Percentiles rank a stretch among this genome's conserved stretches.
These are phyloP conservation scores for Gynostemma pentaphyllum DNA, from an alignment of 306 rosid species.

Conservation along the genomic window DNA sequence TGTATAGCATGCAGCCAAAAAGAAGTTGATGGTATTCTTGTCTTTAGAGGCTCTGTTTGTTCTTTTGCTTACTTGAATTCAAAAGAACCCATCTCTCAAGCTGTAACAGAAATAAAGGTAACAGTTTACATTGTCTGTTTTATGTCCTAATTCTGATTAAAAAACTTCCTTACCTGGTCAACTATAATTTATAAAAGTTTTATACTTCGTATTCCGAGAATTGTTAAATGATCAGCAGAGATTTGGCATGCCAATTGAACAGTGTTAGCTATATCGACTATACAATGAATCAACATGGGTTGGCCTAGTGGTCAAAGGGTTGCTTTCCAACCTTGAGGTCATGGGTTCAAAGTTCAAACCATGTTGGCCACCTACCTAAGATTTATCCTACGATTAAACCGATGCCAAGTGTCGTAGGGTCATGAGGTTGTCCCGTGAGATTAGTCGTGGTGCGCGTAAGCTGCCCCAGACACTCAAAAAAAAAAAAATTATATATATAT, in stretches of 20 bases:
- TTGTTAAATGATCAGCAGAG: not conserved
- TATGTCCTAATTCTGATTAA: not conserved
- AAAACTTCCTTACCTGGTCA: not conserved
- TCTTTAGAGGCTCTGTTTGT: constrained; percentile 58
- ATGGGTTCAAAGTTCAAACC: too few relatives aligned
- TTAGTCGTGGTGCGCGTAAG: too few relatives aligned
- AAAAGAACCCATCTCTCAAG: constrained; percentile 71
- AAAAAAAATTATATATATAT: too few relatives aligned
- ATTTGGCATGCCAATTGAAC: not conserved
- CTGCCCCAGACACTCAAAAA: too few relatives aligned
- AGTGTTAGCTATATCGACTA: not conserved
- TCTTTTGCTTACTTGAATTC: constrained; percentile 72
- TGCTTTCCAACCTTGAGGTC: too few relatives aligned
- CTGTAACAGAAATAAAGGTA: constrained; percentile 71
- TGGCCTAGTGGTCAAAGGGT: too few relatives aligned
- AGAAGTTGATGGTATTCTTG: constrained; percentile 52
- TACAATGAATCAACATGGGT: not conserved
- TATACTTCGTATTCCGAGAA: not conserved
- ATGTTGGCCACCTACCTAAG: too few relatives aligned
- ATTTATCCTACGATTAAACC: too few relatives aligned
- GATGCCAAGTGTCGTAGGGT: too few relatives aligned
- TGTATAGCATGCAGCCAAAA: constrained; percentile 62
- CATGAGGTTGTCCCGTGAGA: too few relatives aligned
- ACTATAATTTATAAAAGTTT: not conserved
- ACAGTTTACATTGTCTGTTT: not conserved